Conservation (phyloP, 768 basidiomycete species). For the Artomyces pyxidatus region DNA sequence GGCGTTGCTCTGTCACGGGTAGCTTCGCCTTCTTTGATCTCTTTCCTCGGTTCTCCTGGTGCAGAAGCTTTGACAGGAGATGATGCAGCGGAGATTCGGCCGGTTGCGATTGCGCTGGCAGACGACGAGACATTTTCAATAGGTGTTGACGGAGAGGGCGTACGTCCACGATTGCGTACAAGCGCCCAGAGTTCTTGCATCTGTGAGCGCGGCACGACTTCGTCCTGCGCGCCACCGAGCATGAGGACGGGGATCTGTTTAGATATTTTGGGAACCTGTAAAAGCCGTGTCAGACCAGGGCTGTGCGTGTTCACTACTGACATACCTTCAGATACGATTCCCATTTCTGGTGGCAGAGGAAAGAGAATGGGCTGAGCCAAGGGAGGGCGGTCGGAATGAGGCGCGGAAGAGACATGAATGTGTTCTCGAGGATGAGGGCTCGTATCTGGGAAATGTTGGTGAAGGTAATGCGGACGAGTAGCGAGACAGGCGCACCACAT, state of each 20-base stretch:
- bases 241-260: constrained; percentile 67
- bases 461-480: neutral
- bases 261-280: constrained; percentile 40
- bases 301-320: constrained; percentile 24
- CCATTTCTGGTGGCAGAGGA: constrained; percentile 86
- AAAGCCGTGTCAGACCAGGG: neutral
- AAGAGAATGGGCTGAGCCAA: constrained; percentile 59
- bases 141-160: neutral
- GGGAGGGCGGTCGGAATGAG: constrained; percentile 81
- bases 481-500: constrained; percentile 38
- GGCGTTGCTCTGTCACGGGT: constrained; percentile 5
- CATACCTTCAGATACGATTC: constrained; percentile 54
- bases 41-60: constrained; percentile 2
- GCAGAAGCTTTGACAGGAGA: neutral
- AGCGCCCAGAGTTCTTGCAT: constrained; percentile 71
- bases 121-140: neutral
- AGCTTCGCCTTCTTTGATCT: neutral
- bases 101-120: neutral
- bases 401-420: constrained; percentile 77
- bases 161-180: constrained; percentile 23
- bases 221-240: constrained; percentile 66
- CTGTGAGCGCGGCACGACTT: constrained; percentile 67
- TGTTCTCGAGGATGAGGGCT: constrained; percentile 88
- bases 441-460: constrained; percentile 39
- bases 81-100: neutral